These are phyloP conservation scores for Solanum corneliomulleri DNA, from an alignment of 257 asterid species.

Conservation along the genomic window DNA sequence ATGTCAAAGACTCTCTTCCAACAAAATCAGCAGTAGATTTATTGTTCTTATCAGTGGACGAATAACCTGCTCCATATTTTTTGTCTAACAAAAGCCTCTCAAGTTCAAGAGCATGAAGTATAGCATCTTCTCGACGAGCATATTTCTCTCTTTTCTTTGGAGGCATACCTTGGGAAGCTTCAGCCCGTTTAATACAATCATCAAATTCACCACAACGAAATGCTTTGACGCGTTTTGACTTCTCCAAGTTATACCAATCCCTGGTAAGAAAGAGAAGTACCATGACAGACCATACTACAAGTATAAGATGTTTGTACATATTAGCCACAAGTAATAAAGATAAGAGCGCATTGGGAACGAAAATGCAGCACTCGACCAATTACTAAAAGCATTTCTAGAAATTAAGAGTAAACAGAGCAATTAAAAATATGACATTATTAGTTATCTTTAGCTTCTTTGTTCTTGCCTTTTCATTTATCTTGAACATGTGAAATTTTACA, in stretches of 20 bases:
- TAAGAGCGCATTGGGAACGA: not conserved
- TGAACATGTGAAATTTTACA: not conserved
- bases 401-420: not conserved
- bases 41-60: conserved; percentile 34
- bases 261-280: conserved; percentile 23
- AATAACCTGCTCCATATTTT: conserved; percentile 49
- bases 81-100: conserved; percentile 69
- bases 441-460: not conserved
- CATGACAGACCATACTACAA: not conserved
- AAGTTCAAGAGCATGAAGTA: conserved; percentile 93
- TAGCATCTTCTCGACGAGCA: conserved; percentile 98
- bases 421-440: not conserved
- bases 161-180: conserved; percentile 90
- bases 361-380: not conserved
- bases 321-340: not conserved
- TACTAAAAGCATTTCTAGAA: not conserved
- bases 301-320: not conserved
- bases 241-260: conserved; percentile 99
- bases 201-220: conserved; percentile 96
- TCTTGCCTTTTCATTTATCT: not conserved
- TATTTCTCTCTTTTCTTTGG: conserved; percentile 98
- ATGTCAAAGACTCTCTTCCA: conserved; percentile 4
- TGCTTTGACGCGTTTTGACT: conserved; percentile 92
- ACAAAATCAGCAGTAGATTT: conserved; percentile 36
- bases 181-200: conserved; percentile 94